phyloP scores from a whole-genome alignment of 306 rosid species.

The Cyclanthera cordifolia region DNA sequence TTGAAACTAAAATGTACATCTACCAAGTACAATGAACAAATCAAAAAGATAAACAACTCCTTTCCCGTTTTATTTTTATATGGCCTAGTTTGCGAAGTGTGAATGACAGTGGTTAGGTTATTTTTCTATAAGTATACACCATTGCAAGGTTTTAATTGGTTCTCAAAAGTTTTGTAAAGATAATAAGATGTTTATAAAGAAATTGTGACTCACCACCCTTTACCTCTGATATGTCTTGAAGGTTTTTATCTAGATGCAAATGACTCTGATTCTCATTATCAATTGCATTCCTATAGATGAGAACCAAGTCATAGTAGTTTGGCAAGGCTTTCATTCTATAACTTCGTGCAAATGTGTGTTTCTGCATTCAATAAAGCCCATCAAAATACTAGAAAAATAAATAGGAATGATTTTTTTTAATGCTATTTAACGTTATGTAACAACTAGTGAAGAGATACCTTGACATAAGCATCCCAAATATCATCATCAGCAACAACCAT shows the following conservation, averaged over 20 bases:
- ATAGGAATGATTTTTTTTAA: not conserved
- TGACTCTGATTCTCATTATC: slow-evolving; percentile 26
- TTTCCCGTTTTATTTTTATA: not conserved
- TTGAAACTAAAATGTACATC: not conserved
- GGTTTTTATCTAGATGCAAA: slow-evolving; percentile 28
- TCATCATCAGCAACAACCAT: slow-evolving; percentile 50
- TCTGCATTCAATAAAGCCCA: slow-evolving; percentile 25
- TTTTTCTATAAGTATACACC: not conserved
- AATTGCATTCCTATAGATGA: slow-evolving; percentile 35
- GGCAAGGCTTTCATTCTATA: slow-evolving; percentile 62
- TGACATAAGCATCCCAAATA: slow-evolving; percentile 56
- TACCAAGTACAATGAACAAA: not conserved
- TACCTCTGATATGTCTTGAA: slow-evolving; percentile 25
- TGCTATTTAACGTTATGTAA: not conserved
- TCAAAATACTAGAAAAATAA: not conserved
- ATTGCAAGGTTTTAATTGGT: not conserved
- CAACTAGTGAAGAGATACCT: slow-evolving; percentile 30
- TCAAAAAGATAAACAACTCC: not conserved
- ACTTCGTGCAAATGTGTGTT: slow-evolving; percentile 44
- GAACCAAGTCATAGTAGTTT: slow-evolving; percentile 47
- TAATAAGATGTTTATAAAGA: not conserved
- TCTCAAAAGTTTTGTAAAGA: not conserved
- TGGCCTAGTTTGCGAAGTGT: not conserved
- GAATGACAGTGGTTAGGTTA: not conserved
- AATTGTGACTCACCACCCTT: slow-evolving; percentile 40